Base-by-base conservation (phyloP, 75 land plant genomes). In the Pinus tabuliformis region DNA sequence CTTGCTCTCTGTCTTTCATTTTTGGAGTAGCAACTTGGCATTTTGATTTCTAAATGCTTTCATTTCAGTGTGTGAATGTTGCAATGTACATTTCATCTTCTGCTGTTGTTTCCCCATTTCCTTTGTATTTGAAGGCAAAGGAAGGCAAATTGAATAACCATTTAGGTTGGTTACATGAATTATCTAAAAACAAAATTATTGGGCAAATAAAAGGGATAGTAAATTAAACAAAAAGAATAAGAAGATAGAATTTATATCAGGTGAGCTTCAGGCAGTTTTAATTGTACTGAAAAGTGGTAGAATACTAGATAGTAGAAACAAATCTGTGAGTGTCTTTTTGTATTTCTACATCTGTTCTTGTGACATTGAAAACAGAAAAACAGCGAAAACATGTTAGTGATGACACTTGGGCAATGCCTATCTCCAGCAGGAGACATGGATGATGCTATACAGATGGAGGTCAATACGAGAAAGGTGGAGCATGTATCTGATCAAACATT, bases 391-490 rank as follows among this genome's bases (percentile, higher is more conserved):
- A 63, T 5, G 70, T 36, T 20, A 66, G 39, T 66, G 20, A 5
- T 66, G 39, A 37, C 16, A 66, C 9, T 66, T 66, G 36, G 39
- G 37, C 39, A 20, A 6, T 37, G 49, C 7, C 7, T 66, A 17
- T 66, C 54, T 18, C 16, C 45, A 66, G 70, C 18, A 39, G 45
- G 39, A 37, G 28, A 66, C 49, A 15, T 18, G 39, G 70, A 66
- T 33, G 70, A 66, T 17, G 36, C 70, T 66, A 42, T 39, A 66
- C 39, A 66, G 3, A 66, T 66, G 71, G 71, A 66, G 7, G 2
- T 33, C 21, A 66, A 45, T 18, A 6, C 8, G 18, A 66, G 49
- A 36, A 8, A 66, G 71, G 49, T 37, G 42, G 45, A 66, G 71
- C 20, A 39, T 36, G 49, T 39, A 37, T 22, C 45, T 66, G 71